Base-by-base conservation (phyloP, 805 yeast species). In the Sporopachydermia lactativora region DNA sequence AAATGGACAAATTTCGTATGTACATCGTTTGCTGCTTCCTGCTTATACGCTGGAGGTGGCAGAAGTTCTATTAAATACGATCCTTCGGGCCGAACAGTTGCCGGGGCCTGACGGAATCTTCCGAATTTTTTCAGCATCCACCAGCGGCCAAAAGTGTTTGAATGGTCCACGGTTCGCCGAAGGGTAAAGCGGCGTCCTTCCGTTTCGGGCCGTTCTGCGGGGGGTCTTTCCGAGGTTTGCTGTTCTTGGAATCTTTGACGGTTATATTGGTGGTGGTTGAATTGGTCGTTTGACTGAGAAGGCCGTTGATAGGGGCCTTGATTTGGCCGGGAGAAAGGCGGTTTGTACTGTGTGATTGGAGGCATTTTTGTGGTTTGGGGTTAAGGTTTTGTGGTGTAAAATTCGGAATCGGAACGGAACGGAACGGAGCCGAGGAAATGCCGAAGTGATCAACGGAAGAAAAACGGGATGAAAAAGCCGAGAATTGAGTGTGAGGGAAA, bases 1-100 rank as follows among this genome's bases (percentile, higher is more conserved):
- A 88, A 70, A 61, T 89, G 97, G 3, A 85, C 92, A 57, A 89
- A 86, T 52, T 86, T 86, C 18, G 83, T 71, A 39, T 78, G 76
- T 5, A 77, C 56, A 52, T 86, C 86, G 44, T 80, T 62, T 1
- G 74, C 61, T 0, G 78, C 73, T 24, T 64, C 61, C 6, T 57
- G 52, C 35, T 61, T 55, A 51, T 77, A 74, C 11, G 83, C 77
- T 31, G 63, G 56, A 2, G 92, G 75, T 6, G 94, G 86, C 38
- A 79, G 62, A 36, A 81, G 47, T 47, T 76, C 75, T 17, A 14
- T 3, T 19, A 80, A 57, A 49, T 73, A 80, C 6, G 81, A 70
- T 36, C 79, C 71, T 39, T 77, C 85, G 1, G 92, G 88, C 35
- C 89, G 62, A 3, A 80, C 62, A 39, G 56, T 57, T 3, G 82